phyloP scores from a whole-genome alignment of 2,329 filamentous ascomycete genomes.

The Clarireedia paspali region DNA sequence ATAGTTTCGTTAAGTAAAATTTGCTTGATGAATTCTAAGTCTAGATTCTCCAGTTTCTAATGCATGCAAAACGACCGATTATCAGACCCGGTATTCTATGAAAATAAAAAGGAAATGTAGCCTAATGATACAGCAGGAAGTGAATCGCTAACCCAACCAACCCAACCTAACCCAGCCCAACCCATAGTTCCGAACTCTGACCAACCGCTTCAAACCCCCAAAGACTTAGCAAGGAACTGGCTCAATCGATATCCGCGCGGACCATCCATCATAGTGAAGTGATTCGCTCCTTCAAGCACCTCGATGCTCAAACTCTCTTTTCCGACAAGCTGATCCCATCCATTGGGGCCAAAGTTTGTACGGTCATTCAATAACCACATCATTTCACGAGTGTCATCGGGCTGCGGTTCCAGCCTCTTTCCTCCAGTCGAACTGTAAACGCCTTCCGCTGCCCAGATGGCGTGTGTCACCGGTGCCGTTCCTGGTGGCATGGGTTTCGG shows the following conservation, averaged over 20 bases:
- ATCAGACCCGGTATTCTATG: too few relatives aligned
- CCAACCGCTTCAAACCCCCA: too few relatives aligned
- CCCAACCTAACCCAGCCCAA: too few relatives aligned
- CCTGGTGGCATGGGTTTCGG: not conserved
- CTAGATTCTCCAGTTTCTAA: too few relatives aligned
- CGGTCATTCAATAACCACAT: not conserved
- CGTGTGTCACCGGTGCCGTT: not conserved
- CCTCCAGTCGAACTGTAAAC: not conserved
- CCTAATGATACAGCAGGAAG: too few relatives aligned
- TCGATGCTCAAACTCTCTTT: not conserved
- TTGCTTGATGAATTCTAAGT: too few relatives aligned
- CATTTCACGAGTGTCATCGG: not conserved
- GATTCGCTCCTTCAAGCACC: slow-evolving; percentile 13
- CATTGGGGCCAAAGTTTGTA: not conserved
- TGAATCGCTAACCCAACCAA: too few relatives aligned
- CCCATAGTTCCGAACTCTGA: too few relatives aligned
- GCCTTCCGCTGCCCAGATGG: not conserved
- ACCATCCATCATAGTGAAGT: slow-evolving; percentile 20
- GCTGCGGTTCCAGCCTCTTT: not conserved
- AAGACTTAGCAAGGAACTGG: too few relatives aligned
- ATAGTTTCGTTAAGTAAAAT: too few relatives aligned
- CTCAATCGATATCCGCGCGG: not conserved
- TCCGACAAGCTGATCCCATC: not conserved
- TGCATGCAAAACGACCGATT: too few relatives aligned
- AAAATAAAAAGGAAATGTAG: too few relatives aligned